Evolutionary conservation across 2,329 filamentous ascomycete species (phyloP), one percentile per base, ranked within the genome.

Genomic region (Neopestalotiopsis sp.): DNA sequence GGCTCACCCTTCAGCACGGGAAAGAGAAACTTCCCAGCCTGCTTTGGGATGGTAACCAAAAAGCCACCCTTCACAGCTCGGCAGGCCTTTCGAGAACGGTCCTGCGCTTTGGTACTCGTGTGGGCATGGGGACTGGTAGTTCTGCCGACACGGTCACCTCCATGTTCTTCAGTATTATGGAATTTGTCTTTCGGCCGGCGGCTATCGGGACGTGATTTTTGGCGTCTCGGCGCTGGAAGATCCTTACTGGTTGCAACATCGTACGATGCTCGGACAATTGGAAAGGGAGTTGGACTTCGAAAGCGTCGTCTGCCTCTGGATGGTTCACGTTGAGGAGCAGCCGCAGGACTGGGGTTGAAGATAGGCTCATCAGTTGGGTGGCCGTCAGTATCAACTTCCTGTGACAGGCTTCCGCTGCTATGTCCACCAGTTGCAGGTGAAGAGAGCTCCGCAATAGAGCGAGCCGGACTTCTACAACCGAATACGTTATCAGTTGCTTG

Each of bases 1-100:
- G 70, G 70, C 34, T 73, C 70, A 57, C 63, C 71, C 6, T 6
- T 72, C 45, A 71, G 20, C 66, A 78, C 75, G 59, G 74, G 73
- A 30, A 74, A 72, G 3, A 70, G 71, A 32, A 75, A 79, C 59
- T 71, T 45, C 30, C 69, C 67, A 30, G 3, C 24, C 24, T 24
- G 45, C 34, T 38, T 38, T 52, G 14, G 24, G 24, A 28, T 20
- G 20, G 45, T n/a, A 52, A 52, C 45, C 45, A 52, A 52, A 17
- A 52, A 52, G 14, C 45, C 17, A 52, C 45, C 45, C n/a, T 20
- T 52, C n/a, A 52, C n/a, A 10, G 20, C 10, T 9, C 17, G 20
- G 9, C 20, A n/a, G 6, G 45, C 20, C 4, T 52, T 24, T 17
- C 45, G 45, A 9, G n/a, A 4, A 20, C 14, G 7, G 9, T 52